Evolutionary conservation across 179 eudicot species (phyloP).

Genomic region (Beta corolliflora): DNA sequence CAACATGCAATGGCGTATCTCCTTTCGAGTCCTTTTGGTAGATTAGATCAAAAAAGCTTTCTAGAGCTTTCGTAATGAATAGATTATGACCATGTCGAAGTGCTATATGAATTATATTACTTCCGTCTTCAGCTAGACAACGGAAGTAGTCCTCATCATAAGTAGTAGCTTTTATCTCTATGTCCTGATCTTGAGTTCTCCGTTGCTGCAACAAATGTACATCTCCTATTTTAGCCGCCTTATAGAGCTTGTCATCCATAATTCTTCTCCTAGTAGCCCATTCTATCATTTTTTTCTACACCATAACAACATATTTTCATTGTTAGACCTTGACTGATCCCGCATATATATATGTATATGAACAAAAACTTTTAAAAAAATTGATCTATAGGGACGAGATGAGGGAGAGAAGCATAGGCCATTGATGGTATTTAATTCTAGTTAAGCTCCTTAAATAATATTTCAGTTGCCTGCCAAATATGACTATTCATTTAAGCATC

Average conservation of each 20-base stretch:
- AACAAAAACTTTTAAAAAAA: too few species aligned
- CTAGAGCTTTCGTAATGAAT: not conserved
- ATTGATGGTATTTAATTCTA: too few species aligned
- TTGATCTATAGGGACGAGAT: too few species aligned
- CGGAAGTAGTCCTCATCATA: not conserved
- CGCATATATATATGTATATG: too few species aligned
- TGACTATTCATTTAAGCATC: too few species aligned
- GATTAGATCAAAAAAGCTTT: not conserved
- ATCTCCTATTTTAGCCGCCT: not conserved
- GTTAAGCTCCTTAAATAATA: too few species aligned
- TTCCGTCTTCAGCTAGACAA: conserved; percentile 10
- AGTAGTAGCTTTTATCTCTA: not conserved
- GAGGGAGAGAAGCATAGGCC: too few species aligned
- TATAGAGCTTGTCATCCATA: not conserved
- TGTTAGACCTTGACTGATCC: too few species aligned
- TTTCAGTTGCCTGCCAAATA: too few species aligned
- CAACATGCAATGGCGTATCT: conserved; percentile 16
- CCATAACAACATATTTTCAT: too few species aligned
- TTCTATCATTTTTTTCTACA: not conserved
- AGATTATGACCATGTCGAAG: not conserved
- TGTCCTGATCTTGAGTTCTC: not conserved
- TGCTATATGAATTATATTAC: conserved; percentile 11
- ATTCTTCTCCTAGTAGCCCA: not conserved
- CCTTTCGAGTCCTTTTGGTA: conserved; percentile 8
- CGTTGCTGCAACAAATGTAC: not conserved